A percentile compares a stretch with the other conserved stretches of the same genome.
Conservation (phyloP, 2,329 filamentous ascomycete species). For the Phialemonium atrogriseum region DNA sequence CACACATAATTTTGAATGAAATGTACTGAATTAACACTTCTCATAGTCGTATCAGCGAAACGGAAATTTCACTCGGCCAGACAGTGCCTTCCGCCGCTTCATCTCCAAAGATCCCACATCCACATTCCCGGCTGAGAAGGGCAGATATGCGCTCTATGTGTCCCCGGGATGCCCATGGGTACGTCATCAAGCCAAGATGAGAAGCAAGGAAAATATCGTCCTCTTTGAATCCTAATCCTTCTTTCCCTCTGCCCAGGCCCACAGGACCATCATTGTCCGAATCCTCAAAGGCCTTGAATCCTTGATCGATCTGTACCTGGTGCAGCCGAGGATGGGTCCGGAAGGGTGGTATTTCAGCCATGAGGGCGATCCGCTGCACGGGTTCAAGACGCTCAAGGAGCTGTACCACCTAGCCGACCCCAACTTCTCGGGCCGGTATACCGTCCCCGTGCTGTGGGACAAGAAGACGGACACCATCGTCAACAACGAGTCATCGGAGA, state of each 20-base stretch:
- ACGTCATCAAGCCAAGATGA: too few species aligned
- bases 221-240: not conserved
- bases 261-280: constrained; percentile 64
- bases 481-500: constrained; percentile 76
- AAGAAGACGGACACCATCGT: constrained; percentile 63
- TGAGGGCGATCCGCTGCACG: constrained; percentile 54
- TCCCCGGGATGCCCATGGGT: constrained; percentile 58
- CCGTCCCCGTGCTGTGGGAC: constrained; percentile 66
- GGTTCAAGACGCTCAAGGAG: constrained; percentile 57
- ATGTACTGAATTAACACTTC: too few species aligned
- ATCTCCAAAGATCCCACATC: constrained; percentile 43
- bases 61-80: constrained; percentile 43
- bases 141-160: constrained; percentile 54
- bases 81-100: constrained; percentile 45
- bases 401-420: constrained; percentile 63
- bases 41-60: constrained; percentile 24
- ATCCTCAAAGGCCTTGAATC: constrained; percentile 66
- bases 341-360: constrained; percentile 45
- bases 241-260: constrained; percentile 38
- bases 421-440: constrained; percentile 61
- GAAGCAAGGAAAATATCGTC: too few species aligned
- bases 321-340: constrained; percentile 56
- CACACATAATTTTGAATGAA: too few species aligned
- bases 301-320: constrained; percentile 57
- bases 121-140: constrained; percentile 48